These are phyloP conservation scores for Rhynchospora tenuis DNA, from an alignment of 176 grass and related monocot species.

Conservation along the genomic window DNA sequence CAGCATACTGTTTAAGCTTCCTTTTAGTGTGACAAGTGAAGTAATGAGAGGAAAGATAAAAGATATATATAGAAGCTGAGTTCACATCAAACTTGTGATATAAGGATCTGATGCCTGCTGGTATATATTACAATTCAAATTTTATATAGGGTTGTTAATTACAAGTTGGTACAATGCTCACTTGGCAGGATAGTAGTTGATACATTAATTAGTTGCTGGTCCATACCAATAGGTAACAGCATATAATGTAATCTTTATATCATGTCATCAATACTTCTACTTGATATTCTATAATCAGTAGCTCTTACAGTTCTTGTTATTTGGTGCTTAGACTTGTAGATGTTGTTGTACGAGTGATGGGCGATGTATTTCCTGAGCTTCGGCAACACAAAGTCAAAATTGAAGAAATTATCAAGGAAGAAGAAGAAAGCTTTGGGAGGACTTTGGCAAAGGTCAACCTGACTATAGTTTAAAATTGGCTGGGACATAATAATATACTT, in stretches of 20 bases:
- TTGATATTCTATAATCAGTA: not conserved
- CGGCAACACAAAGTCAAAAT: constrained; percentile 62
- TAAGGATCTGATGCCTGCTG: not conserved
- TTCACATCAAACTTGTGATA: not conserved
- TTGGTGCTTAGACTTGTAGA: constrained; percentile 65
- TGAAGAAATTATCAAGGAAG: constrained; percentile 75
- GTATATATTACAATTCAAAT: not conserved
- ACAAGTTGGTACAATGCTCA: not conserved
- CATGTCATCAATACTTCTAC: not conserved
- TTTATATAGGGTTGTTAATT: not conserved
- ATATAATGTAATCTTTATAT: not conserved
- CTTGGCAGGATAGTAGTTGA: not conserved
- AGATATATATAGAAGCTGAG: not conserved
- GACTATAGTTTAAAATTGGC: not conserved
- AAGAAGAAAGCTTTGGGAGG: constrained; percentile 96
- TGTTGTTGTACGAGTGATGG: constrained; percentile 70
- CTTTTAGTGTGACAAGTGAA: not conserved
- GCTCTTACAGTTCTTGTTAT: not conserved
- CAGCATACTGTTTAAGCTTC: not conserved
- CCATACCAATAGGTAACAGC: not conserved
- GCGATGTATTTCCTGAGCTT: constrained; percentile 90
- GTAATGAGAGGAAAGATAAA: not conserved
- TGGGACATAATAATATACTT: not conserved
- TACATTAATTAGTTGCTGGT: not conserved
- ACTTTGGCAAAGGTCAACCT: constrained; percentile 82